Base-by-base conservation (phyloP, 2,329 filamentous ascomycete genomes). In the Pestalotiopsis sp. region DNA sequence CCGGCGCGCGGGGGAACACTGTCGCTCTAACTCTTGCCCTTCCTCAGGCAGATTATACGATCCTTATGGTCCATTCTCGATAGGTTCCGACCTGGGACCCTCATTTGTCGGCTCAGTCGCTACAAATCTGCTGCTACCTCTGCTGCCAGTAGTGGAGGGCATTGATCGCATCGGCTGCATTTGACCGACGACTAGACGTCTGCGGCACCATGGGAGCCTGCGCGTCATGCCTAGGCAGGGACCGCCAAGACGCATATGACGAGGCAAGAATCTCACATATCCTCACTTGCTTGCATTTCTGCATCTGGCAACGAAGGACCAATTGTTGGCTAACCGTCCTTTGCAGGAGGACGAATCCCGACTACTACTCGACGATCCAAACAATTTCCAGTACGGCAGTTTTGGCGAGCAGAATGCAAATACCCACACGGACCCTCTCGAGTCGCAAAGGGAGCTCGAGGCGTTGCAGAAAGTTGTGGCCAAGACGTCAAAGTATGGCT, bases 391-490 rank as follows among this genome's bases (percentile, higher is more conserved):
- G 68, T 91, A 91, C 71, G 89, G 89, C 62, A 90, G 88, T 77
- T 91, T 91, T 72, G 85, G 84, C 68, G 87, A 91, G 57, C 83
- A 86, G 67, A 83, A 83, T 52, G 74, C 87, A 71, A 85, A 83
- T 67, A 80, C 83, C 65, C 87, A 88, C 73, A 85, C 87, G 75
- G 89, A 91, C 73, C 87, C 87, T 11, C 82, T 89, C 69, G 90
- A 91, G 77, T 85, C 85, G 31, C 89, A 90, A 78, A 84, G 88
- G 71, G 89, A 91, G 79, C 87, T 85, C 60, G 90, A 91, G 78
- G 89, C 89, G 68, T 79, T 91, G 65, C 89, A 91, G 77, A 84
- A 86, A 72, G 88, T 91, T 4, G 87, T 91, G 39, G 87, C 87
- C 60, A 87, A 87, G 72, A 91, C 89, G 63, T 90, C 89, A 62